Evolutionary conservation across 345 rosid species (phyloP), one percentile per base, ranked within the genome.

Genomic region (Populus deltoides): DNA sequence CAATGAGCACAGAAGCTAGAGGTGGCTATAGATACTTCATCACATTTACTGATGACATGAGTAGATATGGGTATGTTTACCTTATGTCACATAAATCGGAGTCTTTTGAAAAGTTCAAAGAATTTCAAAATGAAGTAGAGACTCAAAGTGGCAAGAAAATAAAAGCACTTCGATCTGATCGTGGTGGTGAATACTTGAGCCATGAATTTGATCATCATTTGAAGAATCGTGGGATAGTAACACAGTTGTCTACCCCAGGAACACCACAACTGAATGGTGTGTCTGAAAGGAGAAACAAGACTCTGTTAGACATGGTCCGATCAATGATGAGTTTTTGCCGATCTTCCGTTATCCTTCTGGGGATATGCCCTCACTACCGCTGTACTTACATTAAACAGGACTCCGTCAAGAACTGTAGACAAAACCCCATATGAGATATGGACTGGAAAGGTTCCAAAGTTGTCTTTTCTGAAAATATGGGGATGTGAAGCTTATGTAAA

Each of bases 391-490:
- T 45, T 45, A 45, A 25, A 59, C 65, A 59, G 27, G 25, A 59
- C 27, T 59, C 65, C 65, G 5, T 20, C 65, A 20, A 59, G 27
- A 25, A 25, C 29, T 6, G 4, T 10, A 20, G 65, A 59, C 3
- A 59, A 66, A 38, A 67, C 70, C 17, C 70, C 70, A 67, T 67
- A 67, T 67, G 70, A 67, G 68, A 20, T 63, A 63, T 63, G 68
- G 68, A 63, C 68, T 20, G 68, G 68, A 24, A 63, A 63, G 18
- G 10, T 17, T 67, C 70, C 70, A 29, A 67, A 31, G 33, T 36
- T 67, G 43, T 67, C 70, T 67, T 67, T 33, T 67, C 70, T 67
- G 15, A 16, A 31, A 31, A 67, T 67, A 29, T 67, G 43, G 33
- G 70, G 70, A 31, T 67, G 70, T 36, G 43, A 67, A 67, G 70